phyloP scores from a whole-genome alignment of 495 filamentous ascomycete genomes.

The Usnea hakonensis region DNA sequence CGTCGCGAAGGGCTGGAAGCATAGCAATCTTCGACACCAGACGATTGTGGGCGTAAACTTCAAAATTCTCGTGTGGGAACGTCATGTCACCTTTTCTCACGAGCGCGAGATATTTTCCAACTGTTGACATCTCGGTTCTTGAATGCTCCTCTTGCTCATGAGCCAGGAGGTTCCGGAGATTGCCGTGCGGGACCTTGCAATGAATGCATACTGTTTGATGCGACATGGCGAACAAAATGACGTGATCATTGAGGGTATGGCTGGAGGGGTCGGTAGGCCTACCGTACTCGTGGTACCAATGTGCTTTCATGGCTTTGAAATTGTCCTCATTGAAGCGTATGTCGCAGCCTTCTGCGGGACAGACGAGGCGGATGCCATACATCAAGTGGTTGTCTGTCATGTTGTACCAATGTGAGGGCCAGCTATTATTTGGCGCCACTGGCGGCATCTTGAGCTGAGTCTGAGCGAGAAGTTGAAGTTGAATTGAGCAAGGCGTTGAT shows the following conservation, averaged over 20 bases:
- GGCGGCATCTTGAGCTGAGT: too few relatives aligned
- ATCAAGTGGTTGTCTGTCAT: too few relatives aligned
- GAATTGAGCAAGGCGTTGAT: too few relatives aligned
- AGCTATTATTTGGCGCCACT: too few relatives aligned
- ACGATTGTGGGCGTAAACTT: too few relatives aligned
- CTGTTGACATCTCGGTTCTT: background rate
- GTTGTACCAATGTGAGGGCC: too few relatives aligned
- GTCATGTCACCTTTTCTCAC: background rate
- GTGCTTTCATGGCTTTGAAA: background rate
- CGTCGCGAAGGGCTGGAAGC: too few relatives aligned
- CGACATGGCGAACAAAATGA: background rate
- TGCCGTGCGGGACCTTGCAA: background rate
- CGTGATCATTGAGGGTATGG: background rate
- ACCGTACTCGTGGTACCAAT: background rate
- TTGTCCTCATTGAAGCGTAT: background rate
- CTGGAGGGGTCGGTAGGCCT: background rate
- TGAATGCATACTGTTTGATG: background rate
- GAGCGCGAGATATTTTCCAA: background rate
- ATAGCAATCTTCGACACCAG: too few relatives aligned
- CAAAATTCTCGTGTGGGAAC: too few relatives aligned
- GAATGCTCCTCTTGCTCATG: background rate
- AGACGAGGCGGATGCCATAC: too few relatives aligned
- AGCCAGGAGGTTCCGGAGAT: background rate
- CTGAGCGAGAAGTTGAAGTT: too few relatives aligned
- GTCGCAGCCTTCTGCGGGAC: background rate